Evolutionary conservation across 306 rosid genomes (phyloP).

Genomic region (Pyrus communis): DNA sequence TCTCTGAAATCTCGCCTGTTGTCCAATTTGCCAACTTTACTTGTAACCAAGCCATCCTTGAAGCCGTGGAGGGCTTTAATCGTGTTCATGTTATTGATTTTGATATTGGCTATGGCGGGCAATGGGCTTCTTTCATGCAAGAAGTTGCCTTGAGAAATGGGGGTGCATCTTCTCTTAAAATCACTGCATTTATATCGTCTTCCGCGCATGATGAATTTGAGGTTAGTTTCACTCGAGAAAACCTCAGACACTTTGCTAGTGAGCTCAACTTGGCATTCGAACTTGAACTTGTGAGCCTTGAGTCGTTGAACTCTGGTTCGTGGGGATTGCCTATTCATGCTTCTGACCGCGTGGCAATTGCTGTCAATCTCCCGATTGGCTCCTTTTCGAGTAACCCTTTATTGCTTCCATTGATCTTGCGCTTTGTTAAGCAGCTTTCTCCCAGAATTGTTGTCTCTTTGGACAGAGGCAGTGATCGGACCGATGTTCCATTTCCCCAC

Average conservation of each 20-base stretch:
- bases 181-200: conserved; percentile 68
- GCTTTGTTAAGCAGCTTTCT: conserved; percentile 60
- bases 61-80: conserved; percentile 63
- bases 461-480: conserved; percentile 56
- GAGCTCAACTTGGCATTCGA: conserved; percentile 66
- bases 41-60: conserved; percentile 79
- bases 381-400: conserved; percentile 40
- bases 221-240: conserved; percentile 71
- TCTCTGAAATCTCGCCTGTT: conserved; percentile 83
- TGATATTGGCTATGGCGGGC: conserved; percentile 89
- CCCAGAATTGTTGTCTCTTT: conserved; percentile 72
- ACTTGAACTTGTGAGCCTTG: conserved; percentile 50
- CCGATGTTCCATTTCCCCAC: conserved; percentile 52
- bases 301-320: conserved; percentile 47
- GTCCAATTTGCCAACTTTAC: conserved; percentile 86
- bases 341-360: conserved; percentile 55
- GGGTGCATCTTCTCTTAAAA: conserved; percentile 50
- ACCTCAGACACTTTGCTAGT: conserved; percentile 58
- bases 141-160: conserved; percentile 66
- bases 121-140: conserved; percentile 91
- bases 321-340: conserved; percentile 52
- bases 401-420: conserved; percentile 48
- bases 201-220: conserved; percentile 54
- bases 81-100: conserved; percentile 66
- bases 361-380: conserved; percentile 60